phyloP scores from a whole-genome alignment of 164 flowering plant genomes.

The Aristolochia fimbriata region DNA sequence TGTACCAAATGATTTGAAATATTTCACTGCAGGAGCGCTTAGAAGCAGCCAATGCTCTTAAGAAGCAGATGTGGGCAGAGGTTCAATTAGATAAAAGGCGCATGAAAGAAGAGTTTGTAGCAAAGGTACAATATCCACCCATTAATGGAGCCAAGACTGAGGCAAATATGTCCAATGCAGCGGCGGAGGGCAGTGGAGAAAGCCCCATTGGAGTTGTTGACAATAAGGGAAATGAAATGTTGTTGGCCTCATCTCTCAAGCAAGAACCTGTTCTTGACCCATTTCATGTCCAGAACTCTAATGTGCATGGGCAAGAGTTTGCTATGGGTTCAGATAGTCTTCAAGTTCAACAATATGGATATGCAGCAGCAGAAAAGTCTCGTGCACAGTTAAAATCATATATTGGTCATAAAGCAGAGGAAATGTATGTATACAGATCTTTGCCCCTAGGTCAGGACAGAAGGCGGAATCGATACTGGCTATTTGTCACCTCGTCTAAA shows the following conservation, averaged over 20 bases:
- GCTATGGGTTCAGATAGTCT: slow-evolving; percentile 33
- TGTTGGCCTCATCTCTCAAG: slow-evolving; percentile 21
- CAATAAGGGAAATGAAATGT: slow-evolving; percentile 28
- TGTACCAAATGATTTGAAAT: slow-evolving; percentile 2
- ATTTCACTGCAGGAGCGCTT: slow-evolving; percentile 59
- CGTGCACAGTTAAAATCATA: slow-evolving; percentile 66
- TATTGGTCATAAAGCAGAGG: slow-evolving; percentile 75
- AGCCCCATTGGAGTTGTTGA: slow-evolving; percentile 38
- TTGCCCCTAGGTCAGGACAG: slow-evolving; percentile 92
- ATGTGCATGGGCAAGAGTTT: slow-evolving; percentile 25
- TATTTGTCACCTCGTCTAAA: slow-evolving; percentile 59
- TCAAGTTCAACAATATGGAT: slow-evolving; percentile 34
- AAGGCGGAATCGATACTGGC: slow-evolving; percentile 86
- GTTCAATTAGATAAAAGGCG: slow-evolving; percentile 83
- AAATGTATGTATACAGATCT: slow-evolving; percentile 74
- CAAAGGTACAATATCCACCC: slow-evolving; percentile 35
- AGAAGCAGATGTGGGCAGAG: slow-evolving; percentile 95
- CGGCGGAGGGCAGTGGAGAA: slow-evolving; percentile 30
- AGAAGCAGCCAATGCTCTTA: slow-evolving; percentile 86
- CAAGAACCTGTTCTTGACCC: slow-evolving; percentile 26
- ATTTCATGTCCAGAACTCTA: slow-evolving; percentile 20
- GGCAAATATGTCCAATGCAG: slow-evolving; percentile 16
- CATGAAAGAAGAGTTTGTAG: slow-evolving; percentile 54
- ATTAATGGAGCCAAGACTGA: slow-evolving; percentile 33
- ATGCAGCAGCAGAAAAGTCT: slow-evolving; percentile 51